Conservation (phyloP, 1,284 basidiomycete species). For the Bjerkandera adusta region DNA sequence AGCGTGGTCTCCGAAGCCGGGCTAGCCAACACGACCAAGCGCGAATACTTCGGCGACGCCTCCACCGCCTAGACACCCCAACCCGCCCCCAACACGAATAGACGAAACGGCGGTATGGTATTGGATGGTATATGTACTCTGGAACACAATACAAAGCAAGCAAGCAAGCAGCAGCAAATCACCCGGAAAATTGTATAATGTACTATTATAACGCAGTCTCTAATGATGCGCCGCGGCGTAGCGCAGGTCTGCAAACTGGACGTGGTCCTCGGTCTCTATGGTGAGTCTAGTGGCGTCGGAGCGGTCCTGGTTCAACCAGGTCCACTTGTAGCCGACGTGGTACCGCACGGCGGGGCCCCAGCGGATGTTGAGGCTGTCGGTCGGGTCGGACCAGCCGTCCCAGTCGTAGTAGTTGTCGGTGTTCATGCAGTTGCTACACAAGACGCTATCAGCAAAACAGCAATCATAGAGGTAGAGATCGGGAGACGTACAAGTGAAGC, state of each 20-base stretch:
- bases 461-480: background rate
- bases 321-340: constrained; percentile 48
- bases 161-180: too few species aligned
- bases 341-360: constrained; percentile 44
- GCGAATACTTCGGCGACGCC: constrained; percentile 33
- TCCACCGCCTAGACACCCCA: too few species aligned
- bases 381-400: constrained; percentile 43
- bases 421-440: constrained; percentile 42
- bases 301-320: constrained; percentile 41
- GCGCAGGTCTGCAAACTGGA: constrained; percentile 28
- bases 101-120: too few species aligned
- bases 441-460: background rate
- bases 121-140: too few species aligned
- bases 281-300: constrained; percentile 21
- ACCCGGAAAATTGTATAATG: too few species aligned
- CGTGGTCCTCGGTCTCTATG: constrained; percentile 25
- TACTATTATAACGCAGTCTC: too few species aligned
- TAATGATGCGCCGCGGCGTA: too few species aligned
- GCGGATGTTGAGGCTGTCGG: constrained; percentile 34
- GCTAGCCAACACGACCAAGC: constrained; percentile 28
- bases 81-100: too few species aligned
- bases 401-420: constrained; percentile 42
- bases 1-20: background rate
- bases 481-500: constrained; percentile 44
- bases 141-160: too few species aligned